Conservation (phyloP, 331 rosid species). For the Telfairia occidentalis region DNA sequence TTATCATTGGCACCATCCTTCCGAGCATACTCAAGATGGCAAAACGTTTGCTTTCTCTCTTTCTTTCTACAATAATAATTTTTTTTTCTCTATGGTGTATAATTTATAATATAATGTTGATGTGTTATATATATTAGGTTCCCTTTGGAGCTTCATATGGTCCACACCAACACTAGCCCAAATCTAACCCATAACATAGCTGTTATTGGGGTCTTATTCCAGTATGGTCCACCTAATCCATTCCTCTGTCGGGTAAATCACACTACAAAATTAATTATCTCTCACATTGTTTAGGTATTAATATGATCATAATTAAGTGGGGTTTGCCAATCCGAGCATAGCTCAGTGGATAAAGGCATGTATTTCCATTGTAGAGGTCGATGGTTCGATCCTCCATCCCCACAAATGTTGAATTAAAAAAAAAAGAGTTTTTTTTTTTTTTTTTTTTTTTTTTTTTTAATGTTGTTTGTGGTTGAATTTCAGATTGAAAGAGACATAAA, state of each 20-base stretch:
- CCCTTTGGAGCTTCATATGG: conserved; percentile 28
- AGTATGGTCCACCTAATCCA: not conserved
- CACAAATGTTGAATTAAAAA: too few species aligned
- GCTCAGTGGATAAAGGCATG: too few species aligned
- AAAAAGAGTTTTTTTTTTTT: too few species aligned
- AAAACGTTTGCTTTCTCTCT: conserved; percentile 9
- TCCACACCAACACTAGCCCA: conserved; percentile 7
- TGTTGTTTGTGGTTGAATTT: not conserved
- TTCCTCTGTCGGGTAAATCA: conserved; percentile 20
- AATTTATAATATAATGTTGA: not conserved
- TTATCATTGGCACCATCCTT: conserved; percentile 34
- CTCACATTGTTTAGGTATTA: too few species aligned
- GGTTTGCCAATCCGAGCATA: too few species aligned
- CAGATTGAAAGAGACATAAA: conserved; percentile 32
- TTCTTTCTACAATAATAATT: not conserved
- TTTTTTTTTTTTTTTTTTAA: too few species aligned
- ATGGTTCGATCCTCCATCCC: too few species aligned
- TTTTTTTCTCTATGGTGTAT: not conserved
- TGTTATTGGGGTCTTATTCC: conserved; percentile 13
- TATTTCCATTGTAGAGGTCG: too few species aligned
- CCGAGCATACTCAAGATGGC: conserved; percentile 30
- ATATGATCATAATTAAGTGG: too few species aligned
- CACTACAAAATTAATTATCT: too few species aligned
- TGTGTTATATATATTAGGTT: conserved; percentile 4
- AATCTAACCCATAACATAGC: not conserved